Evolutionary conservation across 306 rosid genomes (phyloP).

Genomic region (Trifolium subterraneum): DNA sequence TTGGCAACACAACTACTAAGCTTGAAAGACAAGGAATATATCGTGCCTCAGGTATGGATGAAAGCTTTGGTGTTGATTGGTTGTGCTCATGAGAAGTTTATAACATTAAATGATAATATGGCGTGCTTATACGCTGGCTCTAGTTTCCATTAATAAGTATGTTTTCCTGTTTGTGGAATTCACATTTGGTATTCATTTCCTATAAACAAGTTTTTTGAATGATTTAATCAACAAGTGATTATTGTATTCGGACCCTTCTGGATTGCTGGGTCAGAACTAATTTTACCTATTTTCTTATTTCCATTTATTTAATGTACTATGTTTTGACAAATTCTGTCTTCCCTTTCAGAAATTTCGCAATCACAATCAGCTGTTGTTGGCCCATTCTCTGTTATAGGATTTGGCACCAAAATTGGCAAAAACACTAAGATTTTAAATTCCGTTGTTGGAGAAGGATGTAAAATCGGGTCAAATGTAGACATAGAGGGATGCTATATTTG

Average conservation of each 20-base stretch:
- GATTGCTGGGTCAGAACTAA: conserved; percentile 20
- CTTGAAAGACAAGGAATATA: conserved; percentile 93
- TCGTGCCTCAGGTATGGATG: conserved; percentile 79
- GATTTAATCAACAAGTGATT: conserved; percentile 29
- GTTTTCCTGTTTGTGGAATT: conserved; percentile 26
- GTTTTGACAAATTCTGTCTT: conserved; percentile 42
- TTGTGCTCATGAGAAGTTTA: conserved; percentile 3
- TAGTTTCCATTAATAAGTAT: conserved; percentile 21
- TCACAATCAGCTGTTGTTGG: conserved; percentile 86
- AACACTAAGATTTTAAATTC: conserved; percentile 73
- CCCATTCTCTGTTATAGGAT: conserved; percentile 84
- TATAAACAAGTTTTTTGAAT: conserved; percentile 16
- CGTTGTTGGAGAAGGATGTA: conserved; percentile 85
- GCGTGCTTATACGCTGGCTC: background rate
- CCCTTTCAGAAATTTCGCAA: conserved; percentile 69
- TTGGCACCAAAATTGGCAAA: conserved; percentile 79
- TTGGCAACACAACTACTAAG: conserved; percentile 66
- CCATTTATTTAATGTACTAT: conserved; percentile 17
- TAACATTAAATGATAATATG: conserved; percentile 22
- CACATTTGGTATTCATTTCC: conserved; percentile 3
- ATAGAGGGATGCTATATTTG: conserved; percentile 93
- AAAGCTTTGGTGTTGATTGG: conserved; percentile 15
- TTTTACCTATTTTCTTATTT: background rate
- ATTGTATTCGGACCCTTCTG: background rate
- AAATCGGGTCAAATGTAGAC: conserved; percentile 77